These are phyloP conservation scores for Schwanniomyces sp. DNA, from an alignment of 805 yeast genomes.

Conservation along the genomic window DNA sequence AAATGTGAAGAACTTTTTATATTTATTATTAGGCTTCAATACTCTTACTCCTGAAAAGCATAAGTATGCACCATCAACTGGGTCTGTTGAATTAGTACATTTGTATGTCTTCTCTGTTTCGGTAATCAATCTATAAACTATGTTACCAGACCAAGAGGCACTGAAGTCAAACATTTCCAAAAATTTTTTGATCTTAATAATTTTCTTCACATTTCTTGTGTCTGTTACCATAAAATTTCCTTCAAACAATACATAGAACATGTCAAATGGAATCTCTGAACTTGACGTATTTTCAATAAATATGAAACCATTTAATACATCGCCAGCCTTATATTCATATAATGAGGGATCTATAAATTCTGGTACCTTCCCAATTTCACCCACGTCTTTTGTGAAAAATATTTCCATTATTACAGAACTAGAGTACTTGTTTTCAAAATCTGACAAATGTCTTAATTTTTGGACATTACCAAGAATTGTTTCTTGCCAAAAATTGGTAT, in stretches of 20 bases:
- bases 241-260: constrained; percentile 59
- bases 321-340: constrained; percentile 64
- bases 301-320: constrained; percentile 58
- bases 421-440: constrained; percentile 24
- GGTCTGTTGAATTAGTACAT: constrained; percentile 20
- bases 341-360: constrained; percentile 28
- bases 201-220: constrained; percentile 9
- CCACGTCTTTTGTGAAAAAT: constrained; percentile 34
- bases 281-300: constrained; percentile 40
- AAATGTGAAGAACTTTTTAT: constrained; percentile 28
- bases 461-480: constrained; percentile 39
- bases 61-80: constrained; percentile 15
- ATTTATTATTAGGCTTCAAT: constrained; percentile 20
- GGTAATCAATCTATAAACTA: constrained; percentile 28
- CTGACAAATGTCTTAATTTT: constrained; percentile 30
- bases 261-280: constrained; percentile 53
- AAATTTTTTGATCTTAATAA: constrained; percentile 28
- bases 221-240: constrained; percentile 39
- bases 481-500: constrained; percentile 31
- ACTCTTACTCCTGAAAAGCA: constrained; percentile 11
- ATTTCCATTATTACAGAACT: constrained; percentile 25
- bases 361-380: constrained; percentile 25
- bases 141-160: constrained; percentile 49
- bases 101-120: constrained; percentile 15
- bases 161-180: constrained; percentile 51